Base-by-base conservation (phyloP, 177 flowering plant genomes). In the Vitis hybrid region DNA sequence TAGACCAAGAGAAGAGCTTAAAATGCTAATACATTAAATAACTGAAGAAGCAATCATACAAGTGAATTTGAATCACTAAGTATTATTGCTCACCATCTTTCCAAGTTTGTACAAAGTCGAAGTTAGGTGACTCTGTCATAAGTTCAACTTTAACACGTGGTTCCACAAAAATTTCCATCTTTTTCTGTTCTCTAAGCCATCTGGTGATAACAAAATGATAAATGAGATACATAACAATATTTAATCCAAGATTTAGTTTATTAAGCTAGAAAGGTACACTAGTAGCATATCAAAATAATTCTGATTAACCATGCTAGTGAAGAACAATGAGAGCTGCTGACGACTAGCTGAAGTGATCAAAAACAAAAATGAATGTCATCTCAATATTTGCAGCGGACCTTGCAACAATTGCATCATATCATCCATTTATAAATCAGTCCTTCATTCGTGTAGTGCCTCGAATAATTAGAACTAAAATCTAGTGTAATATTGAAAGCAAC, bases 71-170 rank as follows among this genome's bases (percentile, higher is more conserved):
- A 45, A 5, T 53, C 66, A 54, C 34, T n/a, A 55, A 58, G 61
- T 48, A 16, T 64, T 45, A 51, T 15, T 48, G 49, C 88, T 86
- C 73, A 90, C 97, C 93, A 77, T 89, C 84, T 76, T 80, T 76
- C 99, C 99, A 96, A 50, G 98, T 91, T 68, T 87, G 85, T 50
- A 96, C 85, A 76, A 88, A 93, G 78, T 76, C 77, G 87, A 86
- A 96, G 83, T 78, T 75, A 61, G 88, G 72, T 50, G 97, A 88
- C 73, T 91, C 98, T 5, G 88, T 26, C 6, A 93, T 79, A 76
- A 96, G 98, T 77, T 93, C 98, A 53, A 57, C 64, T 79, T 77
- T 86, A 48, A 96, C 97, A 29, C 91, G 88, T 69, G 99, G 98
- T 76, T 96, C 99, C 76, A 93, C 99, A 70, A 84, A 83, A 63